phyloP scores from a whole-genome alignment of 371 early-diverging fungal genomes.

The Chytridium lagenaria region DNA sequence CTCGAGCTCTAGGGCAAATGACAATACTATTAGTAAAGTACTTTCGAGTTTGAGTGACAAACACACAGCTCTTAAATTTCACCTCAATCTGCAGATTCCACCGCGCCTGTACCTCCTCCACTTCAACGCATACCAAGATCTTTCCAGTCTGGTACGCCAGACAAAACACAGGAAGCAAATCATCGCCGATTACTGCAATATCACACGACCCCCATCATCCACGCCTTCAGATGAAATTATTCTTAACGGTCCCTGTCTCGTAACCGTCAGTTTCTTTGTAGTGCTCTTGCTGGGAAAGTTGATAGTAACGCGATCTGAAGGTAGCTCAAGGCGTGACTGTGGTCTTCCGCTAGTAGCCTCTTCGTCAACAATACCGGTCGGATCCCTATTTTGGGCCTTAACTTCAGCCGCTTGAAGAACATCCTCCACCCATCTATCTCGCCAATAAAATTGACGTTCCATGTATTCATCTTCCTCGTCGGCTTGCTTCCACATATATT shows the following conservation, averaged over 20 bases:
- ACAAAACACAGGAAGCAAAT: not conserved
- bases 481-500: constrained; percentile 18
- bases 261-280: constrained; percentile 9
- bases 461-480: not conserved
- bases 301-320: constrained; percentile 1
- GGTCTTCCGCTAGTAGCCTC: not conserved
- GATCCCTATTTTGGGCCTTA: not conserved
- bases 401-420: constrained; percentile 31
- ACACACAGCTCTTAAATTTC: no score
- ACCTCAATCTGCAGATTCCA: not conserved
- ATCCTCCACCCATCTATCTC: constrained; percentile 44
- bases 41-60: no score
- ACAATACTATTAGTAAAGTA: not conserved
- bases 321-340: constrained; percentile 6
- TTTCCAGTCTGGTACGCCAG: constrained; percentile 1
- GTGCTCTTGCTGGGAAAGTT: not conserved
- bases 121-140: constrained; percentile 25
- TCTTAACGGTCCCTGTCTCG: constrained; percentile 30
- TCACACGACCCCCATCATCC: constrained; percentile 4
- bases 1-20: not conserved
- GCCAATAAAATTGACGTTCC: constrained; percentile 42
- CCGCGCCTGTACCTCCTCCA: not conserved
- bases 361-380: not conserved
- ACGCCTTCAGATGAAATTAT: not conserved
- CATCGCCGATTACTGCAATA: constrained; percentile 20